Evolutionary conservation across 2,329 filamentous ascomycete genomes (phyloP), one percentile per base, ranked within the genome.

Genomic region (Aspergillus latus): DNA sequence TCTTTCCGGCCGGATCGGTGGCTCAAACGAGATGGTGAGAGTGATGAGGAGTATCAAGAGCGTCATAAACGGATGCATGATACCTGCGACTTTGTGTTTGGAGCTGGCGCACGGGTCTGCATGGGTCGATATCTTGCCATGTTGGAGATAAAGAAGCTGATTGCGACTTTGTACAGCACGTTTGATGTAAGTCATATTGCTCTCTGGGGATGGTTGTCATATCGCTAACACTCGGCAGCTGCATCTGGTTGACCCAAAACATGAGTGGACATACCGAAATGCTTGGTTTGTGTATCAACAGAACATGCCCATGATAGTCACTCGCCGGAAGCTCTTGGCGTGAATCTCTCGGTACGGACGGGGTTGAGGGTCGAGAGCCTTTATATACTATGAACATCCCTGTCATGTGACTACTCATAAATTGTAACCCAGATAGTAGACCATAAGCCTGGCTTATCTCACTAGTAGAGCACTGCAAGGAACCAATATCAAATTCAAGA

Each of bases 141-240:
- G 40, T 69, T 84, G 29, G 82, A 84, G 68, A 82, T 84, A 62
- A 82, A 84, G 71, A 86, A 86, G 73, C 76, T 85, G 36, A 69
- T 83, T 36, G 81, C 82, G 4, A 77, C 81, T 36, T 70, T 85
- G 28, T 57, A 57, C 46, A 44, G 44, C 39, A 49, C 49, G 28
- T 57, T 57, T 16, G 49, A 57, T 49, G 49, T 57, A 40, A 46
- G 49, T 53, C 2, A 13, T 21, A 7, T 26, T 32, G 32, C 26
- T 16, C 10, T 16, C 5, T 34, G 6, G 10, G n/a, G 28, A 2
- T 39, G 28, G 5, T 10, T 36, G 16, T 36, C 28, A 15, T 30
- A 16, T 45, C 10, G 26, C 54, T 57, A n/a, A 52, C 49, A 39
- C 21, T 37, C 13, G 36, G 15, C 28, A 57, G 54, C 47, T 57